A percentile compares a stretch with the other conserved stretches of the same genome.
Conservation (phyloP, 129 eudicot species). For the Erigeron canadensis region DNA sequence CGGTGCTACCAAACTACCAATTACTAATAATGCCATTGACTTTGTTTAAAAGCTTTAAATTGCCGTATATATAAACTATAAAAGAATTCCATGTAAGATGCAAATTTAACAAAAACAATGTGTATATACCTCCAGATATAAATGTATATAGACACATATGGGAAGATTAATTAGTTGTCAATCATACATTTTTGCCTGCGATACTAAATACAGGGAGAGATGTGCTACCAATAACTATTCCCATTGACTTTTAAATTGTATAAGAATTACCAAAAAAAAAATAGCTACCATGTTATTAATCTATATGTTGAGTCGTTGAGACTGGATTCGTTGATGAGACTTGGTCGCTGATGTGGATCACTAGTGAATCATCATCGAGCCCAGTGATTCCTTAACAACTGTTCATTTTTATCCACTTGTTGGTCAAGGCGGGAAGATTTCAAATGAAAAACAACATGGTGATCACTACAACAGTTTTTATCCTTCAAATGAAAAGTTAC, state of each 20-base stretch:
- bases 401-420: no score
- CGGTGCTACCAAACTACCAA: conserved; percentile 3
- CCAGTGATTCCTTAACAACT: no score
- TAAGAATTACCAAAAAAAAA: no score
- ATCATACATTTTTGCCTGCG: neutral
- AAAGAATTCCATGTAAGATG: neutral
- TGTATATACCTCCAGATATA: neutral
- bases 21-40: conserved; percentile 11
- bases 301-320: no score
- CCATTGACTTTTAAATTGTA: conserved; percentile 22
- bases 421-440: no score
- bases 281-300: no score
- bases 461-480: no score
- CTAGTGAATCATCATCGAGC: no score
- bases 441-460: no score
- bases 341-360: no score
- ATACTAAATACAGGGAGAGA: conserved; percentile 12
- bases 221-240: conserved; percentile 25
- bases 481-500: no score
- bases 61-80: neutral
- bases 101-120: neutral
- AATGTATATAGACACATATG: neutral
- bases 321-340: no score
- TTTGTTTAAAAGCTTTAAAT: neutral
- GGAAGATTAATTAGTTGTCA: conserved; percentile 20